Conservation (phyloP, 768 basidiomycete genomes). For the Russula ochroleuca region DNA sequence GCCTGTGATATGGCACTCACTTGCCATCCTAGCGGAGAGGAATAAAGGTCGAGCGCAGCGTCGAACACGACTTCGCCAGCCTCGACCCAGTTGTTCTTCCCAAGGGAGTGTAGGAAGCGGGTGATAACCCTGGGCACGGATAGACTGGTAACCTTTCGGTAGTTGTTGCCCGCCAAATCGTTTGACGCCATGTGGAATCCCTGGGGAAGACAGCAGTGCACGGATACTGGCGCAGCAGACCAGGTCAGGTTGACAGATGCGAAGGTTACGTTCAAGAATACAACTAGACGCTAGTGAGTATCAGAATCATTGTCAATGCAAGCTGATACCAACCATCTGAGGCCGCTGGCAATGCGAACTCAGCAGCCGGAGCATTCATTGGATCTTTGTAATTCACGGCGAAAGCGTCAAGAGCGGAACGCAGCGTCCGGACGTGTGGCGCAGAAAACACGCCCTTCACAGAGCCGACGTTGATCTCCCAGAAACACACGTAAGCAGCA, state of each 20-base stretch:
- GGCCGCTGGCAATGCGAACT: conserved; percentile 56
- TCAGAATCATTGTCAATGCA: background rate
- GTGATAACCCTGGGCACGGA: conserved; percentile 48
- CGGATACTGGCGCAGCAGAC: conserved; percentile 48
- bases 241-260: conserved; percentile 53
- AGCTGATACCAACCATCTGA: conserved; percentile 65
- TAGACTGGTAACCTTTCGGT: conserved; percentile 60
- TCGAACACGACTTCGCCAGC: conserved; percentile 53
- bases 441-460: conserved; percentile 56
- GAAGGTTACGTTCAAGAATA: conserved; percentile 70
- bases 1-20: conserved; percentile 50
- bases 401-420: conserved; percentile 54
- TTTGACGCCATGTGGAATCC: conserved; percentile 70
- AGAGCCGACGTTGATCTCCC: conserved; percentile 77
- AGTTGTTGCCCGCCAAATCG: conserved; percentile 64
- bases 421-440: conserved; percentile 47
- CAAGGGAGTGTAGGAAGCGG: conserved; percentile 46
- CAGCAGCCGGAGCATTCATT: conserved; percentile 74
- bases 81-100: conserved; percentile 61
- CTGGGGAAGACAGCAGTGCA: conserved; percentile 50
- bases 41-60: conserved; percentile 63
- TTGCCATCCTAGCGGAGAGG: conserved; percentile 54
- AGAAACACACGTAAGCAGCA: conserved; percentile 85
- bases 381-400: conserved; percentile 67
- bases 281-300: conserved; percentile 49